Base-by-base conservation (phyloP, 371 early-diverging fungal species). In the Batrachochytrium dendrobatidis region DNA sequence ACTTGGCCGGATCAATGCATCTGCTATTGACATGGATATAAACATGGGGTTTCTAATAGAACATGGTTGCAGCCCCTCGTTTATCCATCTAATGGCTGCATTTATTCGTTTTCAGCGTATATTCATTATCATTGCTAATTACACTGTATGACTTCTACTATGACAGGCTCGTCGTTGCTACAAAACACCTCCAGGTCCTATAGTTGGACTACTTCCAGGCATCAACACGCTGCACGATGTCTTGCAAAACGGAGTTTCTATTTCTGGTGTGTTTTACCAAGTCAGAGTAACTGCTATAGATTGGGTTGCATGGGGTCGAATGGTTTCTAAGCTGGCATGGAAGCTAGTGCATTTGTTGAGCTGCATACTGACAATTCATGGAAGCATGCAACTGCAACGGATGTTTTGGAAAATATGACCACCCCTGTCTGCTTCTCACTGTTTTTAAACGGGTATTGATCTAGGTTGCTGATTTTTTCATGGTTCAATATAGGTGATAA, bases 191-290 rank as follows among this genome's bases (percentile, higher is more conserved):
- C 53, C 56, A 32, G 65, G 50, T 46, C 65, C 66, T n/a, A 58
- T 57, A 15, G 56, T 64, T 46, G 45, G n/a, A 20, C 29, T 56
- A 22, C 65, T 66, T 2, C 46, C 59, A 4, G 55, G 53, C 33
- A 31, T 66, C 33, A 53, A 24, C 18, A 53, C 63, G 43, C 58
- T 73, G 31, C 56, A 70, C 53, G 70, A 75, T 22, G 69, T 67
- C 63, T 66, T 77, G 45, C 53, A 69, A 25, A 44, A 52, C 15
- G 74, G 71, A 18, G 60, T 66, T 44, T 54, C 59, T 55, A 54
- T 56, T 18, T 48, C 46, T n/a, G 73, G 74, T 70, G 34, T 10
- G 64, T 26, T 12, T 32, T 20, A 1, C 33, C 4, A 24, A 5
- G 24, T 5, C 5, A 7, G 24, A 26, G 3, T 26, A 26, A 7